These are phyloP conservation scores for Coemansia sp. DNA, from an alignment of 192 early-diverging fungal genomes.

Conservation along the genomic window DNA sequence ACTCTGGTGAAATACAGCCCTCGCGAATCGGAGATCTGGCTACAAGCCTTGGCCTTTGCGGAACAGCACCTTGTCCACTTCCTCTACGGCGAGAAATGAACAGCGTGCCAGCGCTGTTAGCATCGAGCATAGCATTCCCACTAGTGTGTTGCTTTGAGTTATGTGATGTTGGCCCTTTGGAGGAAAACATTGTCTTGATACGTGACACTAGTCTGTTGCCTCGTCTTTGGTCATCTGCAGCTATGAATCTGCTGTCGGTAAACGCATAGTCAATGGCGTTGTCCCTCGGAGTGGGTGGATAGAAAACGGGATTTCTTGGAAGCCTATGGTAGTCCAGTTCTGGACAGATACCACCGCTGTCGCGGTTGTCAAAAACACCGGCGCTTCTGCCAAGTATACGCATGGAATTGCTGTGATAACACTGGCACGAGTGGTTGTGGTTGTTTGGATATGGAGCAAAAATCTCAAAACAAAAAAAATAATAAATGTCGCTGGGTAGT, in stretches of 20 bases:
- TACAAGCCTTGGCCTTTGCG: constrained; percentile 26
- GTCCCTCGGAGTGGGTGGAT: constrained; percentile 38
- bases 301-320: constrained; percentile 50
- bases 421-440: not conserved
- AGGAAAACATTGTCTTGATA: constrained; percentile 32
- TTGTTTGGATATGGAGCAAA: not conserved
- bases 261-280: not conserved
- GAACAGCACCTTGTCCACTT: not conserved
- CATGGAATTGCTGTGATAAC: constrained; percentile 11
- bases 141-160: not conserved
- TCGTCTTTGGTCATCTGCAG: constrained; percentile 7
- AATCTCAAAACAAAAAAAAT: not conserved
- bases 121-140: not conserved
- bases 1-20: constrained; percentile 33
- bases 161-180: constrained; percentile 11
- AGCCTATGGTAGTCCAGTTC: constrained; percentile 2
- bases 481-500: not conserved
- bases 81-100: not conserved
- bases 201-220: constrained; percentile 28
- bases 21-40: constrained; percentile 48
- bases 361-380: not conserved
- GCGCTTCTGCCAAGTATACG: constrained; percentile 21
- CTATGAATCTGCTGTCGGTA: not conserved
- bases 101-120: not conserved
- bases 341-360: not conserved